Evolutionary conservation across 371 early-diverging fungal species (phyloP), one percentile per base, ranked within the genome.

Genomic region (Saksenaea vasiformis): DNA sequence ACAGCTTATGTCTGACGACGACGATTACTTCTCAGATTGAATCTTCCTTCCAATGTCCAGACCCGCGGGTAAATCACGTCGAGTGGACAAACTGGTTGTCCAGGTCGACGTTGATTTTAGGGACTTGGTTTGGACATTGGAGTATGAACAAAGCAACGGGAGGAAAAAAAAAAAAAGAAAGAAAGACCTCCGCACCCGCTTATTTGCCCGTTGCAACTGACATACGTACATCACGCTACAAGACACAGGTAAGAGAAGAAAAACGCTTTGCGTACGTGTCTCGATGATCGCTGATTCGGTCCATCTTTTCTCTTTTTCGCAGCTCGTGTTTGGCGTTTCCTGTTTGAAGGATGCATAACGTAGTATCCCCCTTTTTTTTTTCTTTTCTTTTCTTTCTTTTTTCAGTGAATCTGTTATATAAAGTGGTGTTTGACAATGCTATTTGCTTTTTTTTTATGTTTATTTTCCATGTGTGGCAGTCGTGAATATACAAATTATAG

Each of bases 21-120:
- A 72, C 54, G 82, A 81, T 60, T 80, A 70, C 64, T 71, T 69
- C 47, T 76, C 76, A 61, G 82, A 81, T 65, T 70, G 67, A 66
- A 61, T 58, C 51, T 53, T 61, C 35, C 27, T 66, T 66, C 67
- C 67, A 66, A 61, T 66, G 62, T 66, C 67, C 62, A 66, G 53
- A 61, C 39, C 61, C 15, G 67, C 67, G 67, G 67, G 67, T 44
- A 61, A 56, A 35, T 34, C 39, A 19, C 61, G 43, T 22, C 65
- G 37, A 54, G 55, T 22, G 35, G 47, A n/a, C 14, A 54, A 14
- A 53, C 36, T 14, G 14, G 51, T 22, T 27, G 31, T 19, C 53
- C 17, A 24, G 9, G 54, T 22, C n/a, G 38, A 14, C 11, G 15
- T 24, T 35, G 17, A 43, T 57, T 41, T 53, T 58, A 57, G 58